Evolutionary conservation across 192 early-diverging fungal genomes (phyloP).

Genomic region (Phycomyces blakesleeanus): DNA sequence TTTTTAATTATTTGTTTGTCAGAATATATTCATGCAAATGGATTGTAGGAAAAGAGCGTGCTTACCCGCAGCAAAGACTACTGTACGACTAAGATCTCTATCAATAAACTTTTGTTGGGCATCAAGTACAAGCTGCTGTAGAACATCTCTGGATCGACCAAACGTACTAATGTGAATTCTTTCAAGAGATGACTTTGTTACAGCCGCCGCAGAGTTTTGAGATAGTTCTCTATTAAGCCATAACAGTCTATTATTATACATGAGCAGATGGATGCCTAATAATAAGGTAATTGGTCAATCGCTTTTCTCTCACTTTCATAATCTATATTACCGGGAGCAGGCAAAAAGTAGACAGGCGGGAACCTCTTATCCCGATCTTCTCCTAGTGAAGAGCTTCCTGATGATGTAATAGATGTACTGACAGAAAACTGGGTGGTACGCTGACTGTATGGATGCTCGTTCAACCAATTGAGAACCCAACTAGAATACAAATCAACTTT

Average conservation of each 20-base stretch:
- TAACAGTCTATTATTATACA: conserved; percentile 43
- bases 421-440: conserved; percentile 50
- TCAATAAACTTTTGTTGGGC: conserved; percentile 55
- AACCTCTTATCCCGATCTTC: conserved; percentile 32
- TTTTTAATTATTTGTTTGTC: no score
- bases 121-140: conserved; percentile 52
- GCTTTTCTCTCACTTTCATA: not conserved
- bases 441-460: conserved; percentile 44
- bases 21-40: no score
- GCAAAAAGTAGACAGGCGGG: conserved; percentile 54
- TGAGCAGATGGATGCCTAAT: conserved; percentile 55
- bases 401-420: conserved; percentile 43
- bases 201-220: conserved; percentile 25
- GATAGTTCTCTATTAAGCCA: conserved; percentile 47
- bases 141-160: conserved; percentile 43
- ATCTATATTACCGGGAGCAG: conserved; percentile 44
- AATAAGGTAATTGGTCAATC: not conserved
- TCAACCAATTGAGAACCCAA: conserved; percentile 47
- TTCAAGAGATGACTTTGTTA: conserved; percentile 32
- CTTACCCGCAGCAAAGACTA: conserved; percentile 53
- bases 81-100: conserved; percentile 54
- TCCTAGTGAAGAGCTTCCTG: conserved; percentile 42
- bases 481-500: not conserved
- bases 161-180: conserved; percentile 55
- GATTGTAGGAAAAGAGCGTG: conserved; percentile 5